Base-by-base conservation (phyloP, 495 filamentous ascomycete species). In the Aspergillus kassunensis region DNA sequence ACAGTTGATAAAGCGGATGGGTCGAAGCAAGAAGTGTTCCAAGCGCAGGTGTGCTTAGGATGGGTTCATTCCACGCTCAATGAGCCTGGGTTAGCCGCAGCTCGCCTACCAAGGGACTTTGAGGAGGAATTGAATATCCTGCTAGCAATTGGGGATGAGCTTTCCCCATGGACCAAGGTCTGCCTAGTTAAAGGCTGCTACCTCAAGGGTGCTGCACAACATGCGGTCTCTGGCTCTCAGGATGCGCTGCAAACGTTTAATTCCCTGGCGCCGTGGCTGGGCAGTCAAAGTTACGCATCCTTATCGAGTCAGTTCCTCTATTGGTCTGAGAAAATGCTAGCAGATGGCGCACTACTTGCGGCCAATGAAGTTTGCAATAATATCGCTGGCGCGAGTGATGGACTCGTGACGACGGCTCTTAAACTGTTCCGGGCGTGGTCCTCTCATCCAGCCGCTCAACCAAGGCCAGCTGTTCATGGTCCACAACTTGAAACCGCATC, bases 41-140 rank as follows among this genome's bases (percentile, higher is more conserved):
- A 93, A 64, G 89, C 87, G 16, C 82, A 80, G 51, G 81, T 90
- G 35, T 95, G 89, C 65, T 59, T 91, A 21, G 90, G 82, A 45
- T 92, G 89, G 88, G 70, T 95, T 54, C 83, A 95, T 63, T 90
- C 84, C 82, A 80, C 79, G 5, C 62, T 91, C 29, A 81, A 80
- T 24, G 86, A 95, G 48, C 83, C 84, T 19, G 70, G 64, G 3
- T 63, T 82, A 19, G 86, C 87, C 2, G 69, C 80, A 21, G 68
- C 72, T 29, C 78, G 74, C 15, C 72, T 95, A 15, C 86, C 89
- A 19, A 78, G 76, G 49, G 76, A 81, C 53, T 72, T 88, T 44
- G 77, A 68, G 34, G 74, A 79, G 37, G 64, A 65, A 11, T 62
- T 82, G 34, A 62, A 79, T 36, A 69, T 69, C 34, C 63, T 86